Conservation (phyloP, 2,329 filamentous ascomycete species). For the Clarireedia homoeocarpa region DNA sequence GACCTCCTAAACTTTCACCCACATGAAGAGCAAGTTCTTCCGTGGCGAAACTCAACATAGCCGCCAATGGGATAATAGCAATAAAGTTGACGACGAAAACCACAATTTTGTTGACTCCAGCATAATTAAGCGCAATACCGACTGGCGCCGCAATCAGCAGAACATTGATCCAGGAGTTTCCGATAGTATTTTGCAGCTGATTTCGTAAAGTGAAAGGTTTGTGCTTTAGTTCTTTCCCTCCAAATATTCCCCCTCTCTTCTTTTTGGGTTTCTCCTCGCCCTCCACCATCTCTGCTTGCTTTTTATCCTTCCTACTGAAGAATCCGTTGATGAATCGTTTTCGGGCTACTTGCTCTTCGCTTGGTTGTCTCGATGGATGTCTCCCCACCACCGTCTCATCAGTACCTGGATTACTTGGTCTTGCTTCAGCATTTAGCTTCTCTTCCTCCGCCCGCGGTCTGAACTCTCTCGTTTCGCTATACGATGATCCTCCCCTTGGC, state of each 20-base stretch:
- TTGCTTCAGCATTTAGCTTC: conserved; percentile 3
- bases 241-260: conserved; percentile 26
- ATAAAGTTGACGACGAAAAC: conserved; percentile 90
- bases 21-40: conserved; percentile 79
- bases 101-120: conserved; percentile 48
- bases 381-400: conserved; percentile 12
- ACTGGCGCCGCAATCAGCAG: conserved; percentile 70
- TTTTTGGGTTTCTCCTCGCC: conserved; percentile 14
- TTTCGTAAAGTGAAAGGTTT: conserved; percentile 48
- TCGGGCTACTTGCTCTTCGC: conserved; percentile 17
- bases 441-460: conserved; percentile 11
- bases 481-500: not conserved
- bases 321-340: conserved; percentile 17
- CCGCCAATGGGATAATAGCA: conserved; percentile 83
- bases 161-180: conserved; percentile 83
- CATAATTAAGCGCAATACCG: conserved; percentile 68
- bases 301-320: conserved; percentile 9
- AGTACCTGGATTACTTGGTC: conserved; percentile 16
- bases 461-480: conserved; percentile 3
- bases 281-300: conserved; percentile 7
- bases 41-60: conserved; percentile 78
- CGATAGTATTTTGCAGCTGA: conserved; percentile 65
- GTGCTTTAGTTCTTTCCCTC: conserved; percentile 35
- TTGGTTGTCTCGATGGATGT: conserved; percentile 9
- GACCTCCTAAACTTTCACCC: conserved; percentile 78